Percentiles rank a stretch among this genome's conserved stretches.
phyloP scores from a whole-genome alignment of 768 basidiomycete genomes.

The Tricholoma matsutake region DNA sequence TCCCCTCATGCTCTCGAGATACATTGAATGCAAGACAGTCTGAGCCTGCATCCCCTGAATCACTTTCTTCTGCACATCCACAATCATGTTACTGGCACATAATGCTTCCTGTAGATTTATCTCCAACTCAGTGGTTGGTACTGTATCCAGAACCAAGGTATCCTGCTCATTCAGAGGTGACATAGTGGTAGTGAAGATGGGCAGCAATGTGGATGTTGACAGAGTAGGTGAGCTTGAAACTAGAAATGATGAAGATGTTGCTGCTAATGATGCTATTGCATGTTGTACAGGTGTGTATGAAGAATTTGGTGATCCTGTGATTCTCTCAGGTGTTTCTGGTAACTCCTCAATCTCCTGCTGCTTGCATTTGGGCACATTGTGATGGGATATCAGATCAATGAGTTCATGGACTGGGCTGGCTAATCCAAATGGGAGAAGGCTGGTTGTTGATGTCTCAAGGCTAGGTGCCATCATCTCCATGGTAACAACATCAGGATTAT shows the following conservation, averaged over 20 bases:
- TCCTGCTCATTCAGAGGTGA: background rate
- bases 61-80: background rate
- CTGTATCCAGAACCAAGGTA: background rate
- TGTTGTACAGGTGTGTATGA: background rate
- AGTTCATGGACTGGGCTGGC: constrained; percentile 18
- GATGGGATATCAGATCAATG: constrained; percentile 9
- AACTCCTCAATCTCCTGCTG: background rate
- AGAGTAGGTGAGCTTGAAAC: background rate
- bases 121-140: background rate
- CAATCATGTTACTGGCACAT: background rate
- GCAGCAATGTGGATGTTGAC: background rate
- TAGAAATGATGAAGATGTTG: constrained; percentile 3
- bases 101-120: background rate
- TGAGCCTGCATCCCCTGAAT: background rate
- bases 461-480: constrained; percentile 20
- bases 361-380: background rate
- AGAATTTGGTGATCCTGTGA: background rate
- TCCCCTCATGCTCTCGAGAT: constrained; percentile 5
- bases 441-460: constrained; percentile 16
- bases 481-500: constrained; percentile 1
- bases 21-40: constrained; percentile 3
- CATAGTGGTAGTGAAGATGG: background rate
- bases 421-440: constrained; percentile 21
- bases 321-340: background rate
- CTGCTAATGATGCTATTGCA: background rate